phyloP scores from a whole-genome alignment of 495 filamentous ascomycete species.

The Cenococcum geophilum region DNA sequence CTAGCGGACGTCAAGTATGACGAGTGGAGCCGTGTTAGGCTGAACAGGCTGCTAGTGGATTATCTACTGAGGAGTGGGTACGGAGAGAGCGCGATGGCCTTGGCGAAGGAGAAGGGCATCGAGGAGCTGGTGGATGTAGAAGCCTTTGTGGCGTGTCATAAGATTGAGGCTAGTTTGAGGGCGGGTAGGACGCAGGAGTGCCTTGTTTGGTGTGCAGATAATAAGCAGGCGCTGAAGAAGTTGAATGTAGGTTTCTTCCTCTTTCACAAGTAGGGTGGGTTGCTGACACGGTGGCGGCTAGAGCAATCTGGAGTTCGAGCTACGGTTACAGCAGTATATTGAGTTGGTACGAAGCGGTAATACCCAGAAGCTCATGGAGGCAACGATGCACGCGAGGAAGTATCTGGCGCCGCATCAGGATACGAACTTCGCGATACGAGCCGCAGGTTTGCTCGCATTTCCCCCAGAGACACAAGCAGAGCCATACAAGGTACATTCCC shows the following conservation, averaged over 20 bases:
- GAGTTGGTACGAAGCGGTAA: conserved; percentile 69
- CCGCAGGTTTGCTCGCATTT: conserved; percentile 75
- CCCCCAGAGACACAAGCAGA: conserved; percentile 50
- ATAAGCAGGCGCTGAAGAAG: conserved; percentile 79
- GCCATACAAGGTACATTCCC: conserved; percentile 54
- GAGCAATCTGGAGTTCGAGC: conserved; percentile 87
- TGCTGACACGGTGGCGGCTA: conserved; percentile 32
- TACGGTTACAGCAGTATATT: conserved; percentile 93
- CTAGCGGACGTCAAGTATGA: conserved; percentile 93
- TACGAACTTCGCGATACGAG: conserved; percentile 56
- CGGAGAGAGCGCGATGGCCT: conserved; percentile 62
- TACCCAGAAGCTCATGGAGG: conserved; percentile 58
- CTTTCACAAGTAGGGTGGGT: background rate
- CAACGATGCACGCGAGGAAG: conserved; percentile 74
- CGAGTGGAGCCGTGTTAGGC: conserved; percentile 70
- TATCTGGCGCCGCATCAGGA: conserved; percentile 63
- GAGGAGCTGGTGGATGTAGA: conserved; percentile 81
- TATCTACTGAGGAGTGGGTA: conserved; percentile 83
- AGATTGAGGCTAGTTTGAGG: conserved; percentile 64
- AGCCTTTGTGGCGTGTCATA: conserved; percentile 77
- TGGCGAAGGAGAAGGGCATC: conserved; percentile 66
- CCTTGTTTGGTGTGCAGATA: conserved; percentile 84
- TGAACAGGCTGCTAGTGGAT: conserved; percentile 83
- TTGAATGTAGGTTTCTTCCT: conserved; percentile 56
- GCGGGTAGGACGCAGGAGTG: conserved; percentile 62